Percentiles rank a stretch among this genome's conserved stretches.
Evolutionary conservation across 352 stramenopile species (phyloP).

Genomic region (Phytophthora aleatoria): DNA sequence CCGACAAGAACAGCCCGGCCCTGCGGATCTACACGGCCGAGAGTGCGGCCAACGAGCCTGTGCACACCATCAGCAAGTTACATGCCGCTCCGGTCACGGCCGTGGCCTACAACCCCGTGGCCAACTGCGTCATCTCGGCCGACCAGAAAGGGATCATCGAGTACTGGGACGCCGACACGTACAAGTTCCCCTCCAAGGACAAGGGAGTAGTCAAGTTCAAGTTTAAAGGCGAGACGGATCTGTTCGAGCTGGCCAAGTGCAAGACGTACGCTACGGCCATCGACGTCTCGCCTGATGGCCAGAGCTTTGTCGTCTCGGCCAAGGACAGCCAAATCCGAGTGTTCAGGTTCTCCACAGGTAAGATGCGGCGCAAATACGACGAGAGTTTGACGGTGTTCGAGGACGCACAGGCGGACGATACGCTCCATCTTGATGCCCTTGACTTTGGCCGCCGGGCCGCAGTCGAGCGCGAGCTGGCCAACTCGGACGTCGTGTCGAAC

Average conservation of each 20-base stretch:
- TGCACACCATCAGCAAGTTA: constrained; percentile 77
- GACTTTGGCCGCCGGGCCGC: constrained; percentile 88
- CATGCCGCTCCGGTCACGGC: constrained; percentile 92
- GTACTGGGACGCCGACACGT: constrained; percentile 90
- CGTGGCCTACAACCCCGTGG: constrained; percentile 85
- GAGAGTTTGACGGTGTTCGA: constrained; percentile 91
- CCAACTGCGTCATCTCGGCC: constrained; percentile 91
- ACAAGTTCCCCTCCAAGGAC: constrained; percentile 45
- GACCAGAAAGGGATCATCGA: constrained; percentile 94
- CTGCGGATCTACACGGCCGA: constrained; percentile 91
- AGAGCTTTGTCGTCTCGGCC: constrained; percentile 85
- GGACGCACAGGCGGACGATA: constrained; percentile 73
- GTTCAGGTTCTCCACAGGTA: constrained; percentile 88
- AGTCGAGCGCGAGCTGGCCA: constrained; percentile 81
- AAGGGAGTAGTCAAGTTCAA: constrained; percentile 67
- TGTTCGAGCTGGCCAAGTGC: constrained; percentile 95
- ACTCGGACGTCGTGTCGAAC: constrained; percentile 65
- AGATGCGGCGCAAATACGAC: constrained; percentile 90
- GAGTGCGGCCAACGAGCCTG: constrained; percentile 47
- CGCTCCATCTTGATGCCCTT: constrained; percentile 83
- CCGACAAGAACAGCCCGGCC: constrained; percentile 56
- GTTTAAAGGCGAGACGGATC: constrained; percentile 96
- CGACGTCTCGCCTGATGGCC: constrained; percentile 66
- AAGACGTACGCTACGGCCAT: constrained; percentile 88
- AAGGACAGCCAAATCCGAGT: constrained; percentile 92